Percentiles rank a stretch among this genome's conserved stretches.
Evolutionary conservation across 2,329 filamentous ascomycete genomes (phyloP).

Genomic region (Metarhizium humberi): DNA sequence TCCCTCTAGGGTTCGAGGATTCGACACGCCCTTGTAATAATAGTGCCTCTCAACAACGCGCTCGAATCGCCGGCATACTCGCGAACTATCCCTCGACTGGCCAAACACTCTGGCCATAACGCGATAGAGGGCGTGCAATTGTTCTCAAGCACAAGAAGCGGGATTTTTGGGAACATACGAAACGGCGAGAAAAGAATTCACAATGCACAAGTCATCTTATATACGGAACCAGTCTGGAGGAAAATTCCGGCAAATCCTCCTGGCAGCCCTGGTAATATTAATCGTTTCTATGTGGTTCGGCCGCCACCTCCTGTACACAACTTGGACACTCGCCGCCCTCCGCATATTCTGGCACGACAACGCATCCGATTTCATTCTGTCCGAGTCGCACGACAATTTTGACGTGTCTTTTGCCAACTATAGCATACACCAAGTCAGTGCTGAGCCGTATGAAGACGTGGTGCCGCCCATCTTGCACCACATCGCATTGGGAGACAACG

Average conservation of each 20-base stretch:
- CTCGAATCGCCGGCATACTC: background rate
- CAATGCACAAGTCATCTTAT: slow-evolving; percentile 6
- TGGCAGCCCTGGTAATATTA: slow-evolving; percentile 4
- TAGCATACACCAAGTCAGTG: slow-evolving; percentile 16
- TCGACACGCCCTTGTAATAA: no score
- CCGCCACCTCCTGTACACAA: slow-evolving; percentile 14
- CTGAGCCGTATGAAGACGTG: slow-evolving; percentile 18
- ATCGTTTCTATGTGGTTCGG: slow-evolving; percentile 7
- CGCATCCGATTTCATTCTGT: slow-evolving; percentile 18
- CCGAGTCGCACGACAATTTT: slow-evolving; percentile 17
- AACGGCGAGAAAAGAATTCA: background rate
- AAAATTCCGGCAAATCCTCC: slow-evolving; percentile 5
- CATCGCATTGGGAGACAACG: slow-evolving; percentile 20
- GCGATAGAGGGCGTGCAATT: background rate
- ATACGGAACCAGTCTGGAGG: slow-evolving; percentile 4
- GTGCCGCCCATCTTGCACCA: slow-evolving; percentile 26
- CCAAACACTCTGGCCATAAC: background rate
- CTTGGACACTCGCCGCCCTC: slow-evolving; percentile 19
- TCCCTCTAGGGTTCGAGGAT: no score
- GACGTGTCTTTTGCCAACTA: slow-evolving; percentile 25
- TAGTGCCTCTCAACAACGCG: background rate
- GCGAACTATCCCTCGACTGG: background rate
- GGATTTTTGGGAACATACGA: no score
- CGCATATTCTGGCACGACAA: slow-evolving; percentile 16
- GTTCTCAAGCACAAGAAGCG: background rate